These are phyloP conservation scores for Jaltomata sinuosa DNA, from an alignment of 257 asterid species.

Conservation along the genomic window DNA sequence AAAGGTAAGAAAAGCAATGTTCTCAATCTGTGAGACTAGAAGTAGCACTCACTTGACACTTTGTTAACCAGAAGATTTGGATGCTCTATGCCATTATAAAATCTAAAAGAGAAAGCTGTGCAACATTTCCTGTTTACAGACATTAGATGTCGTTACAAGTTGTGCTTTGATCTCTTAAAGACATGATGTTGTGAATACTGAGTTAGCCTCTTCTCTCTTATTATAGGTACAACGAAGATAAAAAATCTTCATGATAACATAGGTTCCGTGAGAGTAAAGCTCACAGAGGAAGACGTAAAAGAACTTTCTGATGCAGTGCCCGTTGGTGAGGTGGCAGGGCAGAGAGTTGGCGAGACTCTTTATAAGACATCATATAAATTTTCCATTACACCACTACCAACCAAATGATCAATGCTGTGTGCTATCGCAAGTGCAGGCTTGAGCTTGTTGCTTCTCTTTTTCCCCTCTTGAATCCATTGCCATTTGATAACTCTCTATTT, in stretches of 20 bases:
- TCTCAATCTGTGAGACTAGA: neutral
- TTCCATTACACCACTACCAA: slow-evolving; percentile 43
- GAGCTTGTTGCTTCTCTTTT: neutral
- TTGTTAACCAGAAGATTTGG: neutral
- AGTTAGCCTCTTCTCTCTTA: neutral
- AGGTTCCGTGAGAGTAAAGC: slow-evolving; percentile 41
- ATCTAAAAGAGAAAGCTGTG: neutral
- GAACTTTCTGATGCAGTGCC: slow-evolving; percentile 39
- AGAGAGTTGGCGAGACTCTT: slow-evolving; percentile 11
- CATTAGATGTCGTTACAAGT: neutral
- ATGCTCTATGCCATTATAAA: neutral
- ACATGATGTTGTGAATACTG: neutral
- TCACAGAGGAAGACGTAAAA: slow-evolving; percentile 33
- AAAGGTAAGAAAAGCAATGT: neutral
- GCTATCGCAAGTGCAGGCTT: neutral
- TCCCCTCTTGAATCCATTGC: neutral
- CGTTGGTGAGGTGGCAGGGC: slow-evolving; percentile 42
- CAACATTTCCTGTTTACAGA: neutral
- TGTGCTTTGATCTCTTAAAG: neutral
- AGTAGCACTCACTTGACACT: neutral
- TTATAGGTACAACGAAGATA: slow-evolving; percentile 50
- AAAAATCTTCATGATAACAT: slow-evolving; percentile 44
- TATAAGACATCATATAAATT: slow-evolving; percentile 20
- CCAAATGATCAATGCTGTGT: neutral
- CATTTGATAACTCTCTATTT: neutral